These are phyloP conservation scores for Gautieria morchelliformis DNA, from an alignment of 768 basidiomycete genomes.

Conservation along the genomic window DNA sequence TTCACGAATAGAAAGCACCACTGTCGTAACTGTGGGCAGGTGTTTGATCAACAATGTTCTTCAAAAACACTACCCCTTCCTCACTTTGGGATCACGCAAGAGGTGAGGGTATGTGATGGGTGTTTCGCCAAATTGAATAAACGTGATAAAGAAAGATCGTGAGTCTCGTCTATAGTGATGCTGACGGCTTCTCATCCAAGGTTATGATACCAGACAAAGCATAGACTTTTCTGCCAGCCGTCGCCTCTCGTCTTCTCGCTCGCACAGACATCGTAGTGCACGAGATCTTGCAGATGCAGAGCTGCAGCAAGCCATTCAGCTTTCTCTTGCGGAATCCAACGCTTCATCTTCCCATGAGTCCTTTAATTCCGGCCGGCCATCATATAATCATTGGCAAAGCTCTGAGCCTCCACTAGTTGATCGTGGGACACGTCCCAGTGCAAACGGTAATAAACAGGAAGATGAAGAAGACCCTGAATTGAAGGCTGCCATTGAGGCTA, in stretches of 20 bases:
- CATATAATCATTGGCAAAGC: constrained; percentile 42
- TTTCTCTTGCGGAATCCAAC: constrained; percentile 51
- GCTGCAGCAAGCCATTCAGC: constrained; percentile 85
- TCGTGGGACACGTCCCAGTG: constrained; percentile 39
- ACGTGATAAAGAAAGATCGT: constrained; percentile 38
- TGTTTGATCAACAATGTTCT: constrained; percentile 92
- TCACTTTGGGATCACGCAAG: constrained; percentile 86
- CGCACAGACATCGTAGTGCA: constrained; percentile 40
- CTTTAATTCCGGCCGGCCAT: constrained; percentile 35
- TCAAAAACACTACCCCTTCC: constrained; percentile 77
- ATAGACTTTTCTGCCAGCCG: constrained; percentile 30
- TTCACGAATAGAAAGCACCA: constrained; percentile 98
- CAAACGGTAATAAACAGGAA: constrained; percentile 17
- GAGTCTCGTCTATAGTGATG: constrained; percentile 15
- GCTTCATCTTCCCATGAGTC: constrained; percentile 51
- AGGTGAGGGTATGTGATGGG: constrained; percentile 88
- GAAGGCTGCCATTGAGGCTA: constrained; percentile 90
- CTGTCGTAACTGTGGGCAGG: constrained; percentile 94
- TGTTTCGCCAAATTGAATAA: constrained; percentile 73
- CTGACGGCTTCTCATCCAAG: not conserved
- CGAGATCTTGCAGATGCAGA: constrained; percentile 75
- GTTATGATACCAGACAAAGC: constrained; percentile 3
- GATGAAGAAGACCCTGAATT: constrained; percentile 92
- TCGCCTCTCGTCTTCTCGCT: constrained; percentile 42
- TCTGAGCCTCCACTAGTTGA: constrained; percentile 63